phyloP scores from a whole-genome alignment of 352 stramenopile genomes.

The Globisporangium cederbergense region DNA sequence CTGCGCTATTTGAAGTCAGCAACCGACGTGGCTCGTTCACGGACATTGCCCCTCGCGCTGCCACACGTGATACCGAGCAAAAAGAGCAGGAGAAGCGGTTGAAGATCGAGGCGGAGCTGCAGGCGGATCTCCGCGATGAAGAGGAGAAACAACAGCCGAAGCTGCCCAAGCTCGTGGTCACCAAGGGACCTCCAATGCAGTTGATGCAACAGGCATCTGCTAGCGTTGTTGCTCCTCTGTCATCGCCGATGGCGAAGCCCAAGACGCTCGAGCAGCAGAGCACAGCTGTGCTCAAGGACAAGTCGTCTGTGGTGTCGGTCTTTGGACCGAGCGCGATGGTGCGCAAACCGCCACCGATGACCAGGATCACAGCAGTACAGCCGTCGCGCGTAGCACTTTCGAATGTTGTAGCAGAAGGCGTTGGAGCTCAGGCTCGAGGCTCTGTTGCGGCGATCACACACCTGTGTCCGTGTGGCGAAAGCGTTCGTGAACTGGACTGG shows the following conservation, averaged over 20 bases:
- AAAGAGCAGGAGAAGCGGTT: conserved; percentile 18
- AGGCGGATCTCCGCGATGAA: conserved; percentile 10
- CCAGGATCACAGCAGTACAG: neutral
- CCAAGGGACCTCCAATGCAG: conserved; percentile 36
- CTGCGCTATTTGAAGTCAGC: neutral
- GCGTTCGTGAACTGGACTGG: conserved; percentile 24
- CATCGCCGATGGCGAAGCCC: neutral
- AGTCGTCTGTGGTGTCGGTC: conserved; percentile 15
- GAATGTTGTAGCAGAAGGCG: neutral
- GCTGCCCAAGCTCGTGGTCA: conserved; percentile 42
- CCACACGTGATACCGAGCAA: conserved; percentile 16
- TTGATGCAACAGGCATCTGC: conserved; percentile 19
- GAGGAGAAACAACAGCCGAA: conserved; percentile 4
- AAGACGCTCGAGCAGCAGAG: conserved; percentile 23
- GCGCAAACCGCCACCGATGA: conserved; percentile 11
- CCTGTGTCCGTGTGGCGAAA: conserved; percentile 44
- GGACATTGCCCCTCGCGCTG: conserved; percentile 21
- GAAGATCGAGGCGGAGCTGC: conserved; percentile 20
- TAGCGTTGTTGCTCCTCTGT: neutral
- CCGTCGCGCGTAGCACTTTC: neutral
- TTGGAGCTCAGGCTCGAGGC: neutral
- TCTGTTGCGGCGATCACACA: conserved; percentile 7
- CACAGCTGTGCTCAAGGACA: conserved; percentile 24
- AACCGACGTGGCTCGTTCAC: conserved; percentile 28
- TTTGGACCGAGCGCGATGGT: conserved; percentile 17